phyloP scores from a whole-genome alignment of 495 filamentous ascomycete species.

The Aspergillus carlsbadensis region DNA sequence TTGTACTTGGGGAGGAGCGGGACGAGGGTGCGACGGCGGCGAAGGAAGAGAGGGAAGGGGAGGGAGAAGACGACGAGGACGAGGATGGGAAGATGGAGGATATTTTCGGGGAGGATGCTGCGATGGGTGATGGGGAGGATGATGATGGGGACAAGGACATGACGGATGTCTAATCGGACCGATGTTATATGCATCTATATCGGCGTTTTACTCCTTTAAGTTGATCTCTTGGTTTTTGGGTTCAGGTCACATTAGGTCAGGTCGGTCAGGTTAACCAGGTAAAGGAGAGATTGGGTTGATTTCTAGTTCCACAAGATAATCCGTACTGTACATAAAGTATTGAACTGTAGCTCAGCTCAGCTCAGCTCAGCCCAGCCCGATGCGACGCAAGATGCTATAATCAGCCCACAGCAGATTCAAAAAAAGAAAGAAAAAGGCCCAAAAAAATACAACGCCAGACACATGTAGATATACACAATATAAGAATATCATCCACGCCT shows the following conservation, averaged over 20 bases:
- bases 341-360: constrained; percentile 1
- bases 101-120: constrained; percentile 50
- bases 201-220: neutral
- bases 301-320: constrained; percentile 10
- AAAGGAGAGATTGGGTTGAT: constrained; percentile 15
- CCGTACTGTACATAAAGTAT: constrained; percentile 7
- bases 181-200: constrained; percentile 1
- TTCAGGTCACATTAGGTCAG: neutral
- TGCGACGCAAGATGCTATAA: neutral
- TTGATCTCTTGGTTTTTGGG: neutral
- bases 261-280: neutral
- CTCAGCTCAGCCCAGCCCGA: neutral
- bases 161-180: constrained; percentile 40
- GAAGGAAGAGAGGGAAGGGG: constrained; percentile 41
- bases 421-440: neutral
- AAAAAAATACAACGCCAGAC: neutral
- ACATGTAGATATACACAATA: constrained; percentile 2
- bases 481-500: neutral
- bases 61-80: constrained; percentile 42
- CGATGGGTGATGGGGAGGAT: constrained; percentile 46
- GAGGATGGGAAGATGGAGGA: constrained; percentile 64
- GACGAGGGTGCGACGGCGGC: constrained; percentile 21
- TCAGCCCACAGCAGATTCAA: neutral
- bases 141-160: constrained; percentile 48
- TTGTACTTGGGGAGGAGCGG: constrained; percentile 35